phyloP scores from a whole-genome alignment of 768 basidiomycete species.

The Polyporus arcularius region DNA sequence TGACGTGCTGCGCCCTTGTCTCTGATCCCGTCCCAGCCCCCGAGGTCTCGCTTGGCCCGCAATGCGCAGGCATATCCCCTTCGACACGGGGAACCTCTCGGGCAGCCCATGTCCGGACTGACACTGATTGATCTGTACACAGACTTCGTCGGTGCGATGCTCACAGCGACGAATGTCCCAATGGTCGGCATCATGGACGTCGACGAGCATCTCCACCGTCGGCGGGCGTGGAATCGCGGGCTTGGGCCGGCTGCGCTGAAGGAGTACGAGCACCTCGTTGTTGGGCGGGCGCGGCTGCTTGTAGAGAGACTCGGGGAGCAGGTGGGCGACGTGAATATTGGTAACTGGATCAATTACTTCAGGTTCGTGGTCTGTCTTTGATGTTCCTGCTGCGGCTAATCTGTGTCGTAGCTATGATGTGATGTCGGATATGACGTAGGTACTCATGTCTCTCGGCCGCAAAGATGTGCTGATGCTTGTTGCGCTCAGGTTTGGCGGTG shows the following conservation, averaged over 20 bases:
- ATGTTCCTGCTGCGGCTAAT: background rate
- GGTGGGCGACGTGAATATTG: slow-evolving; percentile 31
- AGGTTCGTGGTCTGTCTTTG: slow-evolving; percentile 30
- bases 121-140: background rate
- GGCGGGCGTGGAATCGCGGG: slow-evolving; percentile 52
- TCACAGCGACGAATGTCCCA: slow-evolving; percentile 11
- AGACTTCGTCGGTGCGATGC: slow-evolving; percentile 5
- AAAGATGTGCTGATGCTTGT: background rate
- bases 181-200: slow-evolving; percentile 12
- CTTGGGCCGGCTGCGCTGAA: slow-evolving; percentile 48
- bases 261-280: slow-evolving; percentile 46
- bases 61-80: no score
- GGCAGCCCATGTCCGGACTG: background rate
- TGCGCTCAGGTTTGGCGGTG: slow-evolving; percentile 37
- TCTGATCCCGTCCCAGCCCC: no score
- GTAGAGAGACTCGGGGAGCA: slow-evolving; percentile 35
- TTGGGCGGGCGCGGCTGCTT: slow-evolving; percentile 40
- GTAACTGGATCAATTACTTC: slow-evolving; percentile 41
- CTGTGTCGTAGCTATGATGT: slow-evolving; percentile 37
- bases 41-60: no score
- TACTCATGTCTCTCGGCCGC: background rate
- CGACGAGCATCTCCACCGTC: slow-evolving; percentile 45
- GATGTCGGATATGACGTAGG: slow-evolving; percentile 41
- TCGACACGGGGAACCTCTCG: no score
- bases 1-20: no score